Evolutionary conservation across 1,284 basidiomycete species (phyloP).

Genomic region (Agaricales sp.): DNA sequence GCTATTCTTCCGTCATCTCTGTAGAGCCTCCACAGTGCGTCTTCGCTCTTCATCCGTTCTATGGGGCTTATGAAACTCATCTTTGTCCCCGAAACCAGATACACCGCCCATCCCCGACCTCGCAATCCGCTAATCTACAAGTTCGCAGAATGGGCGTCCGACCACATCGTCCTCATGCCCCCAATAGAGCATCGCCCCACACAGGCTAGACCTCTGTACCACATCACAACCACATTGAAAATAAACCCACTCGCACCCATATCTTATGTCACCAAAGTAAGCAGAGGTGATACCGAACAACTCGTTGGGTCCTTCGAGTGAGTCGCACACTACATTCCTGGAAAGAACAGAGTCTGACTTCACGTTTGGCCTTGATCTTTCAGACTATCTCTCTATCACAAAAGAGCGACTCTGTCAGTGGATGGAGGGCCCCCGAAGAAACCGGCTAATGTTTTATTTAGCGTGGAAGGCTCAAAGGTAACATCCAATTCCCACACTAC

Average conservation of each 20-base stretch:
- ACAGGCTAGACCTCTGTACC: constrained; percentile 24
- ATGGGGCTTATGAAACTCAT: background rate
- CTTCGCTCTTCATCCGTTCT: background rate
- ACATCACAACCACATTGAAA: constrained; percentile 29
- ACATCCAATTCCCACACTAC: background rate
- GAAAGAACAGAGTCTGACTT: too few species aligned
- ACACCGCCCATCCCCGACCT: constrained; percentile 12
- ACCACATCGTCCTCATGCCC: constrained; percentile 26
- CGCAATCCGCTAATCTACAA: constrained; percentile 26
- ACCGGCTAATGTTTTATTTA: constrained; percentile 25
- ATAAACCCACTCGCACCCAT: constrained; percentile 33
- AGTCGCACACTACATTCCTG: constrained; percentile 12
- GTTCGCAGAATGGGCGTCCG: constrained; percentile 24
- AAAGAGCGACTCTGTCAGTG: constrained; percentile 27
- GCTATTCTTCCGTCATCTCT: background rate
- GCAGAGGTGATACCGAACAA: constrained; percentile 20
- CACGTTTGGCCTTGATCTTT: background rate
- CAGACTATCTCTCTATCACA: constrained; percentile 28
- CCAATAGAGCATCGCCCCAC: constrained; percentile 11
- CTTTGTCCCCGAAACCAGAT: background rate
- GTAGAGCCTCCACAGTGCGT: background rate
- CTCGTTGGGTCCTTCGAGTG: constrained; percentile 36
- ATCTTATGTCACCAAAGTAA: constrained; percentile 29
- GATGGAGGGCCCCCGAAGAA: constrained; percentile 24
- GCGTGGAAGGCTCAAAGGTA: constrained; percentile 22